Evolutionary conservation across 2,329 filamentous ascomycete genomes (phyloP).

Genomic region (Fusarium sp.): DNA sequence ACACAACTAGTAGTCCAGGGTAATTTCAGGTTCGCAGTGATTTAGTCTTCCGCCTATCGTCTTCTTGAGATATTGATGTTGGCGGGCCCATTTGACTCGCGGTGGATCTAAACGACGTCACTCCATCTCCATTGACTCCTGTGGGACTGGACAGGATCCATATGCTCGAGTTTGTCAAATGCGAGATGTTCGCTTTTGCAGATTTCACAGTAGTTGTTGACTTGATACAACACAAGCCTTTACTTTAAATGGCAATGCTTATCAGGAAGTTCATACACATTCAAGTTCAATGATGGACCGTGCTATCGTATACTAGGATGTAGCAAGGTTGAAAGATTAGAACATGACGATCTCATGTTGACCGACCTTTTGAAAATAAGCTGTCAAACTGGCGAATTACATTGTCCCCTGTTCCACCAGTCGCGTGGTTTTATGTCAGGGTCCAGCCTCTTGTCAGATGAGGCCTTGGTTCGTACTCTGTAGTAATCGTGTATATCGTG

Average conservation of each 20-base stretch:
- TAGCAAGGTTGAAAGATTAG: constrained; percentile 15
- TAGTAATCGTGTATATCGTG: neutral
- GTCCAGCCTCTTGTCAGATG: neutral
- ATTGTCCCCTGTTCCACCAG: constrained; percentile 15
- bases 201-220: neutral
- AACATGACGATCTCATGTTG: constrained; percentile 31
- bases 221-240: neutral
- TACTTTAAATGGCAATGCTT: neutral
- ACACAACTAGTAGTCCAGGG: constrained; percentile 15
- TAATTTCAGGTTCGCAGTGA: constrained; percentile 16
- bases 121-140: neutral
- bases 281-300: neutral
- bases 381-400: neutral
- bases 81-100: constrained; percentile 21
- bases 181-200: neutral
- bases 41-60: constrained; percentile 33
- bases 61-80: constrained; percentile 20
- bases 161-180: neutral
- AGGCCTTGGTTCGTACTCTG: neutral
- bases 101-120: constrained; percentile 38
- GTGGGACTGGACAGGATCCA: neutral
- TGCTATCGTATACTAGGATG: constrained; percentile 5
- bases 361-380: constrained; percentile 19
- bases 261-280: neutral
- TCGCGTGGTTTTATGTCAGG: constrained; percentile 5